Evolutionary conservation across 371 early-diverging fungal genomes (phyloP).

Genomic region (Haplosporangium sp.): DNA sequence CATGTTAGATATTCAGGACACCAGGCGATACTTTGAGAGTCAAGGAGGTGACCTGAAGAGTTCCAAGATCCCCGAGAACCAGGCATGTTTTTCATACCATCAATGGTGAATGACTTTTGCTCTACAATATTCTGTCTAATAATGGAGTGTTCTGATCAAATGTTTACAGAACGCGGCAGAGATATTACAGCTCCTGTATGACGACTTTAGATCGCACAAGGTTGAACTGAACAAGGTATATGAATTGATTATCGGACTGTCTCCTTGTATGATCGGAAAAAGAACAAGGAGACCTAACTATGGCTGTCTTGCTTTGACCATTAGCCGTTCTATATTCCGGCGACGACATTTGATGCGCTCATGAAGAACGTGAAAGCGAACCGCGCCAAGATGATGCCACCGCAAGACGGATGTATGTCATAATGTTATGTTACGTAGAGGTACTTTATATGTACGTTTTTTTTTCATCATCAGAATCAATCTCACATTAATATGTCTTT

Average conservation of each 20-base stretch:
- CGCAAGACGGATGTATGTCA: slow-evolving; percentile 52
- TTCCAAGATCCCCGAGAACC: slow-evolving; percentile 36
- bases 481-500: not conserved
- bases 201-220: slow-evolving; percentile 21
- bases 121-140: not conserved
- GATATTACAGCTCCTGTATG: slow-evolving; percentile 26
- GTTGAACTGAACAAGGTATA: slow-evolving; percentile 42
- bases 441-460: not conserved
- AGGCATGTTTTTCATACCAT: slow-evolving; percentile 6
- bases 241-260: no score
- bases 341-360: slow-evolving; percentile 29
- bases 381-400: slow-evolving; percentile 51
- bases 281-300: not conserved
- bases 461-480: not conserved
- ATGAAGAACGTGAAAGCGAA: slow-evolving; percentile 46
- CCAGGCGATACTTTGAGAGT: slow-evolving; percentile 82
- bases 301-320: no score
- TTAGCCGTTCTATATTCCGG: slow-evolving; percentile 38
- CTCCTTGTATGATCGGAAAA: not conserved
- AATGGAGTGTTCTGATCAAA: not conserved
- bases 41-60: slow-evolving; percentile 62
- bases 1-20: slow-evolving; percentile 79
- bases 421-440: not conserved
- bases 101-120: not conserved
- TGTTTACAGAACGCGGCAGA: slow-evolving; percentile 27